phyloP scores from a whole-genome alignment of 495 filamentous ascomycete species.

The Xylaria grammica region DNA sequence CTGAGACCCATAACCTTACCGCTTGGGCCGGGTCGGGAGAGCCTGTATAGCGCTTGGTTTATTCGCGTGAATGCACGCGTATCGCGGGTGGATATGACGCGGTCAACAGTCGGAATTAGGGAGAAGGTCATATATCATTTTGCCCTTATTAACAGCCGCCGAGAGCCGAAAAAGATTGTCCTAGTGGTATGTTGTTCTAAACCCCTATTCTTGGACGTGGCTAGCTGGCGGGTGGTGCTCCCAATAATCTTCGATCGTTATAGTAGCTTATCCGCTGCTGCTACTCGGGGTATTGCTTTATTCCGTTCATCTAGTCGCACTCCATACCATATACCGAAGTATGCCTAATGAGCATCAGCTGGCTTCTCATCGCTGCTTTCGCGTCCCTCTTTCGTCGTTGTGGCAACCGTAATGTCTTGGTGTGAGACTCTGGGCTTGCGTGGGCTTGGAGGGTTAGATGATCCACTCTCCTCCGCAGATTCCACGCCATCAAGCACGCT shows the following conservation, averaged over 20 bases:
- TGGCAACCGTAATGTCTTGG: background rate
- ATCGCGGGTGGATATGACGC: too few species aligned
- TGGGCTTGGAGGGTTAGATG: constrained; percentile 37
- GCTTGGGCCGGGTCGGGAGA: too few species aligned
- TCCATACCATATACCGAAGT: background rate
- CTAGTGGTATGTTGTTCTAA: too few species aligned
- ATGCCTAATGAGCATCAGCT: too few species aligned
- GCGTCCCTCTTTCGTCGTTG: background rate
- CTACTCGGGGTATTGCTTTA: background rate
- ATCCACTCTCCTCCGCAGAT: constrained; percentile 34
- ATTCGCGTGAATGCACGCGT: background rate
- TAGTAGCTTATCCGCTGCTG: background rate
- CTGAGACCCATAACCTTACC: too few species aligned
- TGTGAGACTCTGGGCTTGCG: constrained; percentile 15
- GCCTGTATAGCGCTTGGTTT: background rate
- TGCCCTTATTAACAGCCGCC: too few species aligned
- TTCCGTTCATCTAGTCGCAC: constrained; percentile 6
- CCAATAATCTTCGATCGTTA: background rate
- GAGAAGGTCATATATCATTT: too few species aligned
- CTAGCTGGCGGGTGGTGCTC: background rate
- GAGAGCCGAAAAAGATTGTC: too few species aligned
- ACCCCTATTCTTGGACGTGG: too few species aligned
- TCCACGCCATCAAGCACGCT: constrained; percentile 45
- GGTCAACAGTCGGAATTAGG: too few species aligned
- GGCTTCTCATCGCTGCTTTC: constrained; percentile 9